Evolutionary conservation across 805 yeast genomes (phyloP), one percentile per base, ranked within the genome.

Genomic region (Nakazawaea wickerhamii): DNA sequence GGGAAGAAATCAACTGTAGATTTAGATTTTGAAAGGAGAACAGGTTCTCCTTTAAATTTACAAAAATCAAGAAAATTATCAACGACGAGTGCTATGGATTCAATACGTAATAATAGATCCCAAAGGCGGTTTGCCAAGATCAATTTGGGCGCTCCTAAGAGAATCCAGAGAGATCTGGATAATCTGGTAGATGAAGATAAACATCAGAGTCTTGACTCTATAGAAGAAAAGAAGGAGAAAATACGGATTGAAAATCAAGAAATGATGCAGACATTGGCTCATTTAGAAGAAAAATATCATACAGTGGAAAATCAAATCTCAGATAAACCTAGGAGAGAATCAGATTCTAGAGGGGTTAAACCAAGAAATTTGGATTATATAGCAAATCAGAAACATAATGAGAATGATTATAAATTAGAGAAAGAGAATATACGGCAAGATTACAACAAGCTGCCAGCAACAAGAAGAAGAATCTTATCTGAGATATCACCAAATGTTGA

Each of bases 111-210:
- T 3, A 19, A 14, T 9, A 31, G 21, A 8, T 23, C 14, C 18
- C 22, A 9, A 14, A 11, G 23, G 10, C 30, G 17, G 11, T 25
- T 28, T 28, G 31, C 11, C 11, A 15, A 22, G 17, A 11, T 9
- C 4, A 22, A 18, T 17, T 28, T 15, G 15, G 21, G 25, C 13
- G 31, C 78, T 9, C 79, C 80, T 1, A 66, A 71, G 48, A 55
- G 81, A 38, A 64, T 72, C 3, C 27, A 18, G 6, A 42, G 23
- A n/a, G 45, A 31, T 11, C 18, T 21, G 32, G 64, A 55, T 18
- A 47, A 37, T 36, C 58, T 48, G 43, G 39, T 47, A 17, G 38
- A 36, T 10, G 14, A 11, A 7, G 13, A 13, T 5, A 13, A 28
- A 10, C 10, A 27, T 8, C 25, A 37, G 9, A 20, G 11, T 28